These are phyloP conservation scores for Fusarium piperis DNA, from an alignment of 2,329 filamentous ascomycete genomes.

Conservation along the genomic window DNA sequence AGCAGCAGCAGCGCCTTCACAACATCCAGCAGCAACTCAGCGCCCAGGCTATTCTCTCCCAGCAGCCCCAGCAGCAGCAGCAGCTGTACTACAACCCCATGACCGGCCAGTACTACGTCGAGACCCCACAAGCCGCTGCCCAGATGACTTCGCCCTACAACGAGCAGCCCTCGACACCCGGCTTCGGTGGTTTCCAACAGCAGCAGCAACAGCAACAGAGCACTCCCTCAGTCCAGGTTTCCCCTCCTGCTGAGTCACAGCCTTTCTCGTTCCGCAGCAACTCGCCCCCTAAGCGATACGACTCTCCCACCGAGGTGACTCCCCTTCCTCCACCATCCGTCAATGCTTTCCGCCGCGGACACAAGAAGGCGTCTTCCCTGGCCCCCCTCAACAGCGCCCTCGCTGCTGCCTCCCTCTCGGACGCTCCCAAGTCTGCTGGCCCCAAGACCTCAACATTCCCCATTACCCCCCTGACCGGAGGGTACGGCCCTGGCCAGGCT, in stretches of 20 bases:
- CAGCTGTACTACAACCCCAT: constrained; percentile 87
- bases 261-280: constrained; percentile 67
- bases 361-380: constrained; percentile 89
- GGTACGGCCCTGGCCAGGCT: constrained; percentile 90
- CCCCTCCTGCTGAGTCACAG: constrained; percentile 75
- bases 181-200: constrained; percentile 48
- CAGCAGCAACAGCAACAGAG: constrained; percentile 59
- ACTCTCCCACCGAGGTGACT: constrained; percentile 72
- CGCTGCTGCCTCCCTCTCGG: constrained; percentile 55
- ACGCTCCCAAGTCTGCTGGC: constrained; percentile 66
- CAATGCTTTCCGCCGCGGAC: constrained; percentile 90
- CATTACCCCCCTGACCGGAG: constrained; percentile 80
- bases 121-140: constrained; percentile 64
- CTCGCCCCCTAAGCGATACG: constrained; percentile 72
- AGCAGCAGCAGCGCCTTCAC: constrained; percentile 55
- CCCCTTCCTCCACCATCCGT: constrained; percentile 88
- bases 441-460: constrained; percentile 86
- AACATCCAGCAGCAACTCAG: constrained; percentile 54
- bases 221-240: constrained; percentile 81
- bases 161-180: constrained; percentile 55
- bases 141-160: constrained; percentile 54
- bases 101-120: constrained; percentile 86
- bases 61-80: constrained; percentile 62
- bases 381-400: constrained; percentile 65
- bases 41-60: constrained; percentile 50